A percentile compares a stretch with the other conserved stretches of the same genome.
Evolutionary conservation across 2,329 filamentous ascomycete species (phyloP).

Genomic region (Paecilomyces variotii): DNA sequence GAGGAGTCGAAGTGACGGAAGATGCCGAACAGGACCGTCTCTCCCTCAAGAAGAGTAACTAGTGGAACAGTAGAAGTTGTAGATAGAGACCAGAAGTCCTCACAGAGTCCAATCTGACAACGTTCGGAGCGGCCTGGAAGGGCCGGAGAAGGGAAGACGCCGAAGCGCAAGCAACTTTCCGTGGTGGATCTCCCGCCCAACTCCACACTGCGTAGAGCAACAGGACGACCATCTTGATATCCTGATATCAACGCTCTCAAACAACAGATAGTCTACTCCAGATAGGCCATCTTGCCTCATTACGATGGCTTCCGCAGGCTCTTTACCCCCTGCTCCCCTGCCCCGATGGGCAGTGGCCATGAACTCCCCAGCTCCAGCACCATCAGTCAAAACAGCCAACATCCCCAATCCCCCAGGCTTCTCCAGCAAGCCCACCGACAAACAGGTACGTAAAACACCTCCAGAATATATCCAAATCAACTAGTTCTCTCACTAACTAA

Average conservation of each 20-base stretch:
- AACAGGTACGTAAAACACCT: constrained; percentile 44
- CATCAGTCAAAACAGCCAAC: constrained; percentile 53
- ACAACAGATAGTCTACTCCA: not conserved
- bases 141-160: not conserved
- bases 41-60: not conserved
- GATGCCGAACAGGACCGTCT: not conserved
- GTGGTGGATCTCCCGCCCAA: not conserved
- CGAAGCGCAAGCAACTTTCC: not conserved
- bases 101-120: not conserved
- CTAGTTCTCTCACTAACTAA: constrained; percentile 11
- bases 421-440: constrained; percentile 46
- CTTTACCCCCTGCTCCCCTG: constrained; percentile 36
- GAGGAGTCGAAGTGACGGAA: not conserved
- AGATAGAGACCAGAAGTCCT: not conserved
- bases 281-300: not conserved
- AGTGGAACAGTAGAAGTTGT: not conserved
- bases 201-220: not conserved
- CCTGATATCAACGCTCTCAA: not conserved
- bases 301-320: constrained; percentile 13
- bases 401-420: constrained; percentile 85
- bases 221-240: not conserved
- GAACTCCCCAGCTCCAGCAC: constrained; percentile 58
- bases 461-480: not conserved
- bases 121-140: not conserved
- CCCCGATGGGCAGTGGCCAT: constrained; percentile 82